Evolutionary conservation across 2,329 filamentous ascomycete species (phyloP), one percentile per base, ranked within the genome.

Genomic region (Alternaria triticimaculans): DNA sequence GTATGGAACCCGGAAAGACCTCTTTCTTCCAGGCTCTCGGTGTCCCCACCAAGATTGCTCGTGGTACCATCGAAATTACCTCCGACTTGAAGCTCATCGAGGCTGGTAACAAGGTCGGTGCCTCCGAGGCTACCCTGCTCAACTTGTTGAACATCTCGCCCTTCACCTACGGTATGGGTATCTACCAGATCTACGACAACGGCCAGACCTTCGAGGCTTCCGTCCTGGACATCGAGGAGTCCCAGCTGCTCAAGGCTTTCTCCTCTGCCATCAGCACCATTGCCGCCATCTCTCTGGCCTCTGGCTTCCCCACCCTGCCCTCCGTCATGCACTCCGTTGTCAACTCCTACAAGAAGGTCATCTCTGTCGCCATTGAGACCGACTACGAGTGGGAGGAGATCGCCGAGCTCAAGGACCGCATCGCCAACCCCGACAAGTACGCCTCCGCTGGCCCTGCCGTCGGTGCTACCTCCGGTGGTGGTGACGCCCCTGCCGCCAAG

Each of bases 11-110:
- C 83, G 96, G 96, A 85, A 99, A 99, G 92, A 99, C 96, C 81
- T 98, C 96, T 83, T 99, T 99, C 94, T 99, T 99, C 94, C 96
- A 99, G 91, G 96, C 96, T 80, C 96, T 99, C 86, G 95, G 95
- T 93, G 94, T 99, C 83, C 96, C 96, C 82, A 99, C 96, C 90
- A 99, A 99, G 94, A 99, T 99, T 87, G 96, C 96, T 83, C 96
- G 96, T 97, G 96, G 96, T 96, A 99, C 96, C 87, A 99, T 99
- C 87, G 96, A 99, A 93, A 99, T 99, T 82, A 97, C 94, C 72
- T 88, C 90, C 79, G 96, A 99, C 82, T 88, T 99, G 79, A 98
- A 97, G 92, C 92, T 99, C 84, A 92, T 98, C 81, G 94, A 97
- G 88, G 89, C 93, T 73, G 90, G 90, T 77, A 87, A 62, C 88